Evolutionary conservation across 768 basidiomycete genomes (phyloP), one percentile per base, ranked within the genome.

Genomic region (Agrocybe praecox): DNA sequence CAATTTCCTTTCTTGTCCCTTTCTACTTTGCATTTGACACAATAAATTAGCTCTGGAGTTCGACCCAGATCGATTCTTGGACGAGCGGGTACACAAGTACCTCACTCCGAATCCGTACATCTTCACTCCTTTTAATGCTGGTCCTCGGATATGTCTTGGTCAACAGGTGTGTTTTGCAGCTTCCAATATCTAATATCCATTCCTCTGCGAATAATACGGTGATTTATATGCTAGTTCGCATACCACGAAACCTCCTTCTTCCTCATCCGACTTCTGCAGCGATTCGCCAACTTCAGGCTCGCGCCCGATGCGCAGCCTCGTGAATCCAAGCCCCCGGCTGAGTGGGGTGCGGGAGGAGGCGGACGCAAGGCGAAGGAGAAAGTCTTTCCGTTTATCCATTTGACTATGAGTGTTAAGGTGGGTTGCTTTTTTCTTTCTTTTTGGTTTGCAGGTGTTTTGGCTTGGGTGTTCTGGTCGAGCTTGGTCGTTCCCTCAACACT

Each of bases 71-170:
- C 76, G 87, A 14, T 89, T 84, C 76, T 65, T 88, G 46, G 87
- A 89, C 56, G 77, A 79, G 9, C 75, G 87, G 19, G 61, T 84
- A 8, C 75, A 77, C 57, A 80, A 81, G 59, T 84, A 84, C 57
- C 71, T 87, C 17, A 76, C 72, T 0, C 75, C 79, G 1, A 88
- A 87, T 58, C 86, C 87, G 0, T 87, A 82, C 74, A 88, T 90
- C 60, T 89, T 88, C 69, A 69, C 83, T 7, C 86, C 87, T 0
- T 88, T 89, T 73, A 87, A 87, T 57, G 85, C 85, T 1, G 87
- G 85, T 2, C 87, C 86, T 9, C 75, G 87, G 7, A 85, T 86
- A 55, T 88, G 87, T 55, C 76, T 86, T 12, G 87, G 72, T 2
- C 71, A 74, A 55, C 71, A 74, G 64, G 70, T 72, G n/a, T 24